phyloP scores from a whole-genome alignment of 139 green algal genomes.

The Micractinium conductrix region DNA sequence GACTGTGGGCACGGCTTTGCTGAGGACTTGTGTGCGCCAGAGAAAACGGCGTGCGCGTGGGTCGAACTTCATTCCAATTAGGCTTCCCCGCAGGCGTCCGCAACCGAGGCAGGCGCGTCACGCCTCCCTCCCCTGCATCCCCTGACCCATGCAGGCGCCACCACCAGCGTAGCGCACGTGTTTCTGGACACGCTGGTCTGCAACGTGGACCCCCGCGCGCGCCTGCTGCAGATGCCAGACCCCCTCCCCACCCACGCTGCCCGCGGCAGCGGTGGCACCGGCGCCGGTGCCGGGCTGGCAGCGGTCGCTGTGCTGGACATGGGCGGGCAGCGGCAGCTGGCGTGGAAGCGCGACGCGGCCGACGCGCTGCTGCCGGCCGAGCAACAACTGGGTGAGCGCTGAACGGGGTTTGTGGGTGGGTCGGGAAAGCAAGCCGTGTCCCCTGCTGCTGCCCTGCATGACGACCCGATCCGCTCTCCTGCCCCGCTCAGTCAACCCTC shows the following conservation, averaged over 20 bases:
- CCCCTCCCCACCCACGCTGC: not conserved
- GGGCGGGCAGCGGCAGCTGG: not conserved
- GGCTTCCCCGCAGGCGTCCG: too few relatives aligned
- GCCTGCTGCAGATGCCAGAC: conserved; percentile 52
- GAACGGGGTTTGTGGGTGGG: not conserved
- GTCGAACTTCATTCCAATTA: too few relatives aligned
- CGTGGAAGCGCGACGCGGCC: conserved; percentile 11
- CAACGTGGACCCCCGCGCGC: conserved; percentile 58
- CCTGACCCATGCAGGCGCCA: conserved; percentile 15
- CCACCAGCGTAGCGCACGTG: conserved; percentile 40
- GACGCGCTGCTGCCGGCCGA: not conserved
- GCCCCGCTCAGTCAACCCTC: too few relatives aligned
- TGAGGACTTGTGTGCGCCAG: too few relatives aligned
- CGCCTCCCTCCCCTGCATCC: too few relatives aligned
- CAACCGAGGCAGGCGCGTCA: too few relatives aligned
- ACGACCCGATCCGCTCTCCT: not conserved
- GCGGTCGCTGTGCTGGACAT: not conserved
- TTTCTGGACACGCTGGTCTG: conserved; percentile 71
- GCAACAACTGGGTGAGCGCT: not conserved
- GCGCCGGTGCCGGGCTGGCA: not conserved
- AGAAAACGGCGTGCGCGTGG: too few relatives aligned
- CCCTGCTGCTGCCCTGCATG: not conserved
- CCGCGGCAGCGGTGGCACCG: not conserved
- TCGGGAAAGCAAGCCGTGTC: not conserved
- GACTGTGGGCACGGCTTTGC: too few relatives aligned